These are phyloP conservation scores for Herpetospermum pedunculosum DNA, from an alignment of 306 rosid genomes.

Conservation along the genomic window DNA sequence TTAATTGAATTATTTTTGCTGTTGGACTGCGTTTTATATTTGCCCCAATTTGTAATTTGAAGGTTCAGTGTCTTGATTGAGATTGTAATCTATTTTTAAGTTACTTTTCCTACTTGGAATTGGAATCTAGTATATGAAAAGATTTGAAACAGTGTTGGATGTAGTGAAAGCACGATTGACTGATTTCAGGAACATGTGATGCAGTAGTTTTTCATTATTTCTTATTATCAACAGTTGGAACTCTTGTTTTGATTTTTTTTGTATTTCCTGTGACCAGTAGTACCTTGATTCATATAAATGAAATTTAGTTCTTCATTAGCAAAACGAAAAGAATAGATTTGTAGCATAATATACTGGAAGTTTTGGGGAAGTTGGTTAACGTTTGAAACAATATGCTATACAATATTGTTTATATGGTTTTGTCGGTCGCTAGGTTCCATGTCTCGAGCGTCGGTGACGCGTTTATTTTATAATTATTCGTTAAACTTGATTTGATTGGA, in stretches of 20 bases:
- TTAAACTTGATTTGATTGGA: too few relatives aligned
- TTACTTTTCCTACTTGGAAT: background rate
- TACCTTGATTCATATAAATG: background rate
- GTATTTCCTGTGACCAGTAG: background rate
- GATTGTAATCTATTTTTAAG: background rate
- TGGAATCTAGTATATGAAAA: background rate
- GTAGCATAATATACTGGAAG: background rate
- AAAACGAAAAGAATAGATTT: background rate
- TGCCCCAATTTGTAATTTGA: background rate
- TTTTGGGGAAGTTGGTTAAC: background rate
- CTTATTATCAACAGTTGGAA: background rate
- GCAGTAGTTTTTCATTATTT: background rate
- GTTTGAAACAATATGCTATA: background rate
- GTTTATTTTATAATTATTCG: too few relatives aligned
- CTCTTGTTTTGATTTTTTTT: background rate
- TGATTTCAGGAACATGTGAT: background rate
- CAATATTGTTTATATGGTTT: too few relatives aligned
- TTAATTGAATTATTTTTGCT: background rate
- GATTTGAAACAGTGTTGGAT: background rate
- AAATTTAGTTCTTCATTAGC: background rate
- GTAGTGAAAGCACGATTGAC: background rate
- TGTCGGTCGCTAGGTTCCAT: too few relatives aligned
- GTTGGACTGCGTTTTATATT: background rate
- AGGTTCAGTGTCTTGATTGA: background rate
- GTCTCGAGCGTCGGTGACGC: too few relatives aligned